Conservation (phyloP, 2,329 filamentous ascomycete genomes). For the Tympanopsis confertula region DNA sequence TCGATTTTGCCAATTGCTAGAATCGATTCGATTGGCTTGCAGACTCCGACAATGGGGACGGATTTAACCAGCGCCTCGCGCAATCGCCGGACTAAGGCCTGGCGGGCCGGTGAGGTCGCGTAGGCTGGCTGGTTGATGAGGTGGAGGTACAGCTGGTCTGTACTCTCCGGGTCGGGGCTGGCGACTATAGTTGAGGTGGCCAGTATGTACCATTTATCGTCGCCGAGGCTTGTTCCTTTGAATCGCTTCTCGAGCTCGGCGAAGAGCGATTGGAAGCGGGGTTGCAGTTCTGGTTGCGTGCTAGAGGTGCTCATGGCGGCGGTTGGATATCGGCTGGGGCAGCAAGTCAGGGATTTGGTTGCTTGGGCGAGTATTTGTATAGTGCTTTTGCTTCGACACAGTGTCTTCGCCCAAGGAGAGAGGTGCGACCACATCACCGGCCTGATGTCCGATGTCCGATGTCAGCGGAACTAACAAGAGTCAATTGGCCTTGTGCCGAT, state of each 20-base stretch:
- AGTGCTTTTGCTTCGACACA: too few species aligned
- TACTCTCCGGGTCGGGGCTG: constrained; percentile 28
- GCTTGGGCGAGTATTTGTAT: too few species aligned
- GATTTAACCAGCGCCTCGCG: constrained; percentile 37
- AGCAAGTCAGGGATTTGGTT: too few species aligned
- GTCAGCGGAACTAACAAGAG: too few species aligned
- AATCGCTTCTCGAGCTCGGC: too few species aligned
- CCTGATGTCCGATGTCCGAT: too few species aligned
- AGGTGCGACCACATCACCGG: too few species aligned
- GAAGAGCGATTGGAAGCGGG: not conserved
- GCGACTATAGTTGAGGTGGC: constrained; percentile 24
- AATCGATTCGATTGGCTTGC: constrained; percentile 37
- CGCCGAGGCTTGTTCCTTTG: not conserved
- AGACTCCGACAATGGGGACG: constrained; percentile 33
- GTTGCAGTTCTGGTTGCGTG: not conserved
- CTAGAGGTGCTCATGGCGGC: not conserved
- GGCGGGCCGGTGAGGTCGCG: constrained; percentile 17
- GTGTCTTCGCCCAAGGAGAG: too few species aligned
- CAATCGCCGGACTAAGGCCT: constrained; percentile 22
- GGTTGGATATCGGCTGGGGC: too few species aligned
- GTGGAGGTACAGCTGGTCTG: constrained; percentile 33
- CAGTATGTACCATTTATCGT: constrained; percentile 3
- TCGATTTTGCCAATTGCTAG: constrained; percentile 34
- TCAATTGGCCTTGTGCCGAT: too few species aligned
- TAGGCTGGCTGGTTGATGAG: constrained; percentile 28